Conservation (phyloP, 495 filamentous ascomycete species). For the Beverwykella pulmonaria region DNA sequence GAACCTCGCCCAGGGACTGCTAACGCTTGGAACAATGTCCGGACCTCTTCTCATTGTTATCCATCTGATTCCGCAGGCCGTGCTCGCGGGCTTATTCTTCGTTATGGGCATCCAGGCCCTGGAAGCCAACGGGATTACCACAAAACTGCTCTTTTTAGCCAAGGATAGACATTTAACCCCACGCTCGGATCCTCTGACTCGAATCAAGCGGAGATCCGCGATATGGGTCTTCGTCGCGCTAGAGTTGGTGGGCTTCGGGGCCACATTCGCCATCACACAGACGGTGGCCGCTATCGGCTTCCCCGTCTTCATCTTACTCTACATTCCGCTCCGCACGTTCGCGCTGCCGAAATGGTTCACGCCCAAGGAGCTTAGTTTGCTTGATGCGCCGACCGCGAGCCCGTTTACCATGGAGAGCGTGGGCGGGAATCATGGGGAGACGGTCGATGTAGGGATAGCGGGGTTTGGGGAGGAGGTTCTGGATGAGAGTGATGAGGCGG, state of each 20-base stretch:
- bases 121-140: constrained; percentile 72
- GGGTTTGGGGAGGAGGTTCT: constrained; percentile 15
- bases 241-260: constrained; percentile 80
- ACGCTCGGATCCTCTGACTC: constrained; percentile 64
- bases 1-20: constrained; percentile 80
- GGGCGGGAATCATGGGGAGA: constrained; percentile 67
- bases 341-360: constrained; percentile 73
- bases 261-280: constrained; percentile 93
- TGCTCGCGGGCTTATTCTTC: constrained; percentile 91
- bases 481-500: constrained; percentile 38
- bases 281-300: constrained; percentile 93
- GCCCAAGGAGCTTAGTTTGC: constrained; percentile 63
- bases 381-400: constrained; percentile 83
- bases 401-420: constrained; percentile 84
- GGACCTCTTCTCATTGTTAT: constrained; percentile 81
- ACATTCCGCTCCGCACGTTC: constrained; percentile 77
- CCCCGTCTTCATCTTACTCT: constrained; percentile 77
- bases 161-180: constrained; percentile 68
- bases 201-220: constrained; percentile 55
- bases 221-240: constrained; percentile 77
- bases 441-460: not conserved
- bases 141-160: constrained; percentile 75
- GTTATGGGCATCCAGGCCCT: constrained; percentile 67
- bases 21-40: constrained; percentile 85
- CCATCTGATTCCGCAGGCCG: constrained; percentile 82